Conservation (phyloP, 1,284 basidiomycete genomes). For the Microbotryomycetes sp. region DNA sequence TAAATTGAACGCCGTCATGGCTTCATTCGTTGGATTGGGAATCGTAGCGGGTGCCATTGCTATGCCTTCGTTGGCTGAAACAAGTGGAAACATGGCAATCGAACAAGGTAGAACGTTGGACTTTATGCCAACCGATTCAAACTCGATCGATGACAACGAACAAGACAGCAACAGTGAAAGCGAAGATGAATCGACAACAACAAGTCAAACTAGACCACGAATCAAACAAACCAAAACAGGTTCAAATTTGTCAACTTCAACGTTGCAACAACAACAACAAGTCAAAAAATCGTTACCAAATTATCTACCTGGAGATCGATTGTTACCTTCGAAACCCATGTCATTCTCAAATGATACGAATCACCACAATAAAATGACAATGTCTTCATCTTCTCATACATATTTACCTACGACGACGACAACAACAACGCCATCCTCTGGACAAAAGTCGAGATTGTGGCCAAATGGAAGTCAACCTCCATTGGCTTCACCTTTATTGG, state of each 20-base stretch:
- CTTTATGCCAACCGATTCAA: constrained; percentile 7
- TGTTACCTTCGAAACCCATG: background rate
- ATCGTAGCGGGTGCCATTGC: constrained; percentile 69
- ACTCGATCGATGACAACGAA: constrained; percentile 4
- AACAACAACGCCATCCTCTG: background rate
- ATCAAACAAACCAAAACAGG: background rate
- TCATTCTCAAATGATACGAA: background rate
- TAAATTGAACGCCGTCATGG: constrained; percentile 64
- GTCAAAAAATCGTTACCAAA: background rate
- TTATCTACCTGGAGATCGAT: background rate
- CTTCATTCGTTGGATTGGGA: constrained; percentile 79
- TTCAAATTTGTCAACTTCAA: background rate
- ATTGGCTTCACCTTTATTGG: background rate
- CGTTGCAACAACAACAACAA: background rate
- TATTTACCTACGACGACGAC: background rate
- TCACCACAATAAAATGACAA: background rate
- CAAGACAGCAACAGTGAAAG: constrained; percentile 9
- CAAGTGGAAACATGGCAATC: constrained; percentile 75
- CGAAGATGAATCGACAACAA: constrained; percentile 2
- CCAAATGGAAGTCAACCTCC: background rate
- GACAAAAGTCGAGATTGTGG: background rate
- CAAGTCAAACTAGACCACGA: background rate
- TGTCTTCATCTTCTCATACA: background rate
- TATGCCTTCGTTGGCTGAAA: constrained; percentile 64
- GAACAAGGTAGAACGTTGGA: constrained; percentile 66